Base-by-base conservation (phyloP, 192 early-diverging fungal species). In the Backusella macrospora region DNA sequence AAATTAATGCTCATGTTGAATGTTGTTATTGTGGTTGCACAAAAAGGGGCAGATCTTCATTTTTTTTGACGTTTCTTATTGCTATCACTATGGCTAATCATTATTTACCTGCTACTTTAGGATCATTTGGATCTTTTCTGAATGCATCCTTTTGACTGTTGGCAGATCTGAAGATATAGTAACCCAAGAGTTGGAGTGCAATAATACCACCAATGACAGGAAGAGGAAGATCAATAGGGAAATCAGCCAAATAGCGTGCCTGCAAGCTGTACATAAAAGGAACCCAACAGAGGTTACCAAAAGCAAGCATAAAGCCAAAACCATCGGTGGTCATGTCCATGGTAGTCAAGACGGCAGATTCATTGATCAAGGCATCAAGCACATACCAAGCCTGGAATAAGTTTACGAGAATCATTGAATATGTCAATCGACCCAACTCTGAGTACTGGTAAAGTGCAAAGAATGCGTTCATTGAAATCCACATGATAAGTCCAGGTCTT, bases 311-410 rank as follows among this genome's bases (percentile, higher is more conserved):
- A 77, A 88, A 95, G 3, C 98, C 98, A 80, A 99, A 98, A 14
- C 98, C 98, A 76, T 99, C 98, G 6, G 93, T 96, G 16, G 91
- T 95, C 39, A 99, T 94, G 70, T 98, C 96, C 94, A 97, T 96
- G 12, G 96, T 98, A 37, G 96, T 96, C 79, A 99, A 75, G 26
- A 99, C 91, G 15, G 93, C 89, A 18, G 83, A 62, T 76, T 94
- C 93, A 73, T 90, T 88, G 79, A 84, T 91, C 18, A 96, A 78
- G 4, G 95, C 90, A 80, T 99, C 97, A 21, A 95, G 64, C n/a
- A 94, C 90, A 82, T 99, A 99, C 73, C 87, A 87, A 18, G 82
- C 85, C 80, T 99, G 94, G 49, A 92, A 91, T 39, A 89, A 40
- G 6, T 90, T 74, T 8, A 94, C 92, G n/a, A 96, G 77, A 52